These are phyloP conservation scores for Colletotrichum sp. DNA, from an alignment of 2,329 filamentous ascomycete genomes.

Conservation along the genomic window DNA sequence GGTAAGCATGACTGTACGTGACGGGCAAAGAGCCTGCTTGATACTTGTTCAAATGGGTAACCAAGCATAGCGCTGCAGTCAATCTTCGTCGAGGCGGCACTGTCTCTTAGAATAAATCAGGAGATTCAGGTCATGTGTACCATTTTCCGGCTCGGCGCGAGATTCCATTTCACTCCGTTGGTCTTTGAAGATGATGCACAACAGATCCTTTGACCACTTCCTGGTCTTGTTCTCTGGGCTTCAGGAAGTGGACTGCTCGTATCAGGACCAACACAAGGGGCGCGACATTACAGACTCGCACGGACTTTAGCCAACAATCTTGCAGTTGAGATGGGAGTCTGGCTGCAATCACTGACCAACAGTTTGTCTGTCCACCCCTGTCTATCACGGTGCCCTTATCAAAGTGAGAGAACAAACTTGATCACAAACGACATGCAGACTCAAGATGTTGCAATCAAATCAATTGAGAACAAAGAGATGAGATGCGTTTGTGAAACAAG, in stretches of 20 bases:
- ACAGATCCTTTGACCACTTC: neutral
- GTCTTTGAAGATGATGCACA: neutral
- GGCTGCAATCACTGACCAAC: neutral
- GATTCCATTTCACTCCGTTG: neutral
- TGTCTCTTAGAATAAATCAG: neutral
- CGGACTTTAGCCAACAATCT: neutral
- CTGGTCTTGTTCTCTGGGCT: neutral
- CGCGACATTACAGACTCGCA: neutral
- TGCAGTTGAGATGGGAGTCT: neutral
- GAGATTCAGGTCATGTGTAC: neutral
- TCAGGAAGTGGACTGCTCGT: neutral
- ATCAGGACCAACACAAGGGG: neutral
- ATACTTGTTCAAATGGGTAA: neutral
- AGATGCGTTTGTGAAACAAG: neutral
- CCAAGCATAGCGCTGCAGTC: neutral
- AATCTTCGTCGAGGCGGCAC: neutral
- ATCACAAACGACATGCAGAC: neutral
- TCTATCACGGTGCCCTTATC: neutral
- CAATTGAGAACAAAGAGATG: neutral
- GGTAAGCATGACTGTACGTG: neutral
- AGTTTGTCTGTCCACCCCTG: neutral
- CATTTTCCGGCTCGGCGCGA: neutral
- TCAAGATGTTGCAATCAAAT: neutral
- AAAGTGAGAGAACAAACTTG: neutral
- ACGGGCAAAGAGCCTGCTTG: accelerated